Evolutionary conservation across 495 filamentous ascomycete genomes (phyloP), one percentile per base, ranked within the genome.

Genomic region (Neurospora hispaniola): DNA sequence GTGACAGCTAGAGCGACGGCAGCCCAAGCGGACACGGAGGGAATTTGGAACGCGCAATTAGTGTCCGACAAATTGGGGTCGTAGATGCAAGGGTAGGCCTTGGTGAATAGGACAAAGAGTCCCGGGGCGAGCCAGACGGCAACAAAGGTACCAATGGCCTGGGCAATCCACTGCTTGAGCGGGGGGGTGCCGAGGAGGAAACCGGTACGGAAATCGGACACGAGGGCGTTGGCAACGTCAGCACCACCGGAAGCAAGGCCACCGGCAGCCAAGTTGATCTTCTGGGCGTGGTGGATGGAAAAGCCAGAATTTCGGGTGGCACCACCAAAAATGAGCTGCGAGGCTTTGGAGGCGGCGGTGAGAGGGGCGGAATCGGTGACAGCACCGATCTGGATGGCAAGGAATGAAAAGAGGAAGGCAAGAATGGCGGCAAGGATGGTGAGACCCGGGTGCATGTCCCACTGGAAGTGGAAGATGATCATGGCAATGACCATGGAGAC

Each of bases 401-500:
- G 81, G 82, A 91, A 92, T 16, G 89, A 87, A 79, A 91, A 91
- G 78, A 91, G 78, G 84, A 91, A 89, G 68, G 88, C 88, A 39
- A 92, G 81, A 40, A 91, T 43, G 74, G 87, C 82, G 38, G 89
- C 87, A 41, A 92, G 82, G 69, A 92, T 82, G 16, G 87, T 88
- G 71, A 89, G 80, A 44, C 89, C 89, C 6, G 88, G 83, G 72
- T 88, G 81, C 83, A 89, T 89, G 4, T 87, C 83, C 80, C 86
- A 91, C 78, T 90, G 87, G 23, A 90, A 80, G 59, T 84, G 84
- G 76, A 89, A 84, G 74, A 92, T 84, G 59, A 91, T 78, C 77
- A 88, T 89, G 69, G 80, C 86, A 38, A 85, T 78, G 69, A 88
- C 85, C 71, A 89, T 80, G 70, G 81, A 81, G 54, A 85, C 75